phyloP scores from a whole-genome alignment of 2,329 filamentous ascomycete genomes.

The Botrytis elliptica region DNA sequence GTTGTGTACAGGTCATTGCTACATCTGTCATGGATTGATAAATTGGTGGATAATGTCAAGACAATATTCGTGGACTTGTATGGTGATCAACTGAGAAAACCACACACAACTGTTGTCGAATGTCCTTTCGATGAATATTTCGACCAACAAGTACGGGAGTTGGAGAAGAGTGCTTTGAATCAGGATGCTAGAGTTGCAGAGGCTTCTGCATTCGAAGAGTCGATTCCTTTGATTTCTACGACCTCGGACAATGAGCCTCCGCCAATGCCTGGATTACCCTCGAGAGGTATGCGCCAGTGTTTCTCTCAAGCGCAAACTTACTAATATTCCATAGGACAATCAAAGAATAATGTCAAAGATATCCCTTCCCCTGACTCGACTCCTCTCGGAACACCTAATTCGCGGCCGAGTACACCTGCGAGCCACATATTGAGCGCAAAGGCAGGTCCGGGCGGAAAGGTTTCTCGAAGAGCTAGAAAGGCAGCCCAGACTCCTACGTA shows the following conservation, averaged over 20 bases:
- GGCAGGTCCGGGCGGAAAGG: conserved; percentile 69
- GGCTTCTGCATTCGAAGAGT: conserved; percentile 32
- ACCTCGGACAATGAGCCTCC: conserved; percentile 49
- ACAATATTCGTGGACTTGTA: conserved; percentile 91
- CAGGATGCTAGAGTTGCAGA: conserved; percentile 34
- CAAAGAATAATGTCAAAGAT: conserved; percentile 36
- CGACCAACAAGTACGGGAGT: conserved; percentile 83
- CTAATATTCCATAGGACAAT: conserved; percentile 27
- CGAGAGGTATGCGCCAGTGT: conserved; percentile 30
- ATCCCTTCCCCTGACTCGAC: conserved; percentile 55
- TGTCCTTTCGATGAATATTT: conserved; percentile 93
- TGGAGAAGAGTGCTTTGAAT: conserved; percentile 58
- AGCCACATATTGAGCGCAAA: conserved; percentile 71
- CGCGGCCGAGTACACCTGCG: conserved; percentile 74
- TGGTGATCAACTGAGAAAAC: conserved; percentile 78
- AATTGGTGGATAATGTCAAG: conserved; percentile 91
- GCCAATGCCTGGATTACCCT: conserved; percentile 43
- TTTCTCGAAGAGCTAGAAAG: conserved; percentile 76
- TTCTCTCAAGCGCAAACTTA: not conserved
- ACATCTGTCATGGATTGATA: conserved; percentile 95
- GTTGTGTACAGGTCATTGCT: conserved; percentile 95
- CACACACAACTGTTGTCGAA: conserved; percentile 73
- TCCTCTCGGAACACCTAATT: conserved; percentile 70
- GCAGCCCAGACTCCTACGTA: conserved; percentile 60
- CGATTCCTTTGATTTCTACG: conserved; percentile 27